Conservation (phyloP, 345 rosid genomes). For the Kernera saxatilis region DNA sequence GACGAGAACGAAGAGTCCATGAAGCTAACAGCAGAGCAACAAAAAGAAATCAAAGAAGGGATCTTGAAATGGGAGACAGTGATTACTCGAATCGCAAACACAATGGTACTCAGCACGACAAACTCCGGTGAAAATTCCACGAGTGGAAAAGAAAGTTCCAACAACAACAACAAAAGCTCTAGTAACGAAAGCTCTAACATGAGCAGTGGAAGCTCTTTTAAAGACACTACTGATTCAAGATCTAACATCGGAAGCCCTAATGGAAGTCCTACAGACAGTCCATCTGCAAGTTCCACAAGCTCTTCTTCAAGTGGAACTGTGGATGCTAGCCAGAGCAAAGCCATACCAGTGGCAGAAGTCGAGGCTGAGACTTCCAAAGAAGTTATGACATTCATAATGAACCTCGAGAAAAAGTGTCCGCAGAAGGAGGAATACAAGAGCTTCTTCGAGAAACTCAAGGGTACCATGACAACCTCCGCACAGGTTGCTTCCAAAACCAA, state of each 20-base stretch:
- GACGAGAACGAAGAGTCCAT: background rate
- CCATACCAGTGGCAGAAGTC: too few relatives aligned
- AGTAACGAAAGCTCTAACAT: too few relatives aligned
- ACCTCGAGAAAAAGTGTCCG: constrained; percentile 26
- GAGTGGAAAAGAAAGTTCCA: background rate
- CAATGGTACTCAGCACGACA: constrained; percentile 11
- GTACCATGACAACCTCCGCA: background rate
- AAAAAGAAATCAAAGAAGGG: constrained; percentile 25
- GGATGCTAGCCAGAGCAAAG: too few relatives aligned
- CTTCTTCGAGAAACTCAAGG: constrained; percentile 27
- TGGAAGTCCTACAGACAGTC: constrained; percentile 3
- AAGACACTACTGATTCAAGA: too few relatives aligned
- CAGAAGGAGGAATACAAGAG: constrained; percentile 4
- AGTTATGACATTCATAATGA: constrained; percentile 19
- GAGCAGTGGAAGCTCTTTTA: too few relatives aligned
- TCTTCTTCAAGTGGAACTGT: background rate
- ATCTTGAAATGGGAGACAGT: constrained; percentile 17
- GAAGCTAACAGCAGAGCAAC: constrained; percentile 19
- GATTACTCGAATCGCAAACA: constrained; percentile 6
- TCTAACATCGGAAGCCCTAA: constrained; percentile 7
- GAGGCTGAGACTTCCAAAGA: constrained; percentile 21
- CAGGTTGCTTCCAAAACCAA: background rate
- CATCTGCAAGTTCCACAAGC: background rate
- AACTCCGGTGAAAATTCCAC: background rate
- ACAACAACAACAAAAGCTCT: too few relatives aligned